Base-by-base conservation (phyloP, 371 early-diverging fungal genomes). In the Blakeslea trispora region DNA sequence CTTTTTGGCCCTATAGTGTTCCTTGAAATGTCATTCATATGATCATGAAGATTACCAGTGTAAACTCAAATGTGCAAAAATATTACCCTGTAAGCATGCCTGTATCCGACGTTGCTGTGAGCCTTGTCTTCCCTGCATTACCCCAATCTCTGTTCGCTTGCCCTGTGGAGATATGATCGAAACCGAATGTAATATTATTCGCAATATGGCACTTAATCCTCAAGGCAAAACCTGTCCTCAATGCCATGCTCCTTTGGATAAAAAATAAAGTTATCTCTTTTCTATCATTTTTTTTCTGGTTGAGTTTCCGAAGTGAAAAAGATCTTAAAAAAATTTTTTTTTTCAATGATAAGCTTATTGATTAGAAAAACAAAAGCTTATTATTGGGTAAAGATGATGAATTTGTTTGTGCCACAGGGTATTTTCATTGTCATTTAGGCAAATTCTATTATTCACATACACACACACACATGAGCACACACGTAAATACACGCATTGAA, bases 21-120 rank as follows among this genome's bases (percentile, higher is more conserved):
- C 45, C 18, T 68, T 59, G 9, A 65, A 62, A 46, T 85, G 86
- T 58, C 86, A 85, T 64, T 63, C 77, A 4, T 79, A 75, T 55
- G 61, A 68, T 39, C 78, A 71, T 51, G 64, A 64, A 5, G 59
- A 68, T 11, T 53, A 72, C 23, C 50, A 34, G 0, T 85, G 86
- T 66, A 68, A 59, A 43, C 52, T 71, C 40, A 64, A 53, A 13
- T 76, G 81, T 41, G 64, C 67, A 32, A 66, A 74, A 18, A 53
- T 71, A 9, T 55, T 64, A 0, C 40, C 53, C 3, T 81, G 81
- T 41, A 68, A 63, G 1, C 81, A 81, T 57, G 42, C 24, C 0
- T 81, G 81, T 51, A 50, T 32, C 3, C 63, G 72, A 19, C 49
- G 62, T 39, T 85, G 86, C 41, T 72, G 58, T 47, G 76, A 83